phyloP scores from a whole-genome alignment of 164 flowering plant genomes.

The Vitis vinifera region ASM3070453v1 NC_081819.1:20066001-20066500 shows the following conservation, averaged over 20 bases:
- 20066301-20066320: no score
- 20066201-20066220: not conserved
- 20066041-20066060: slow-evolving; percentile 32
- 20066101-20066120: not conserved
- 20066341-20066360: no score
- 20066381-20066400: no score
- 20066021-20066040: slow-evolving; percentile 37
- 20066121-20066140: not conserved
- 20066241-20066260: not conserved
- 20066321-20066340: no score
- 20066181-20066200: not conserved
- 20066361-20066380: no score
- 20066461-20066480: no score
- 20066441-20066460: no score
- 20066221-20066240: not conserved
- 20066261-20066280: not conserved
- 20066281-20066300: no score
- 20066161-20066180: slow-evolving; percentile 21
- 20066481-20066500: no score
- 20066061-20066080: slow-evolving; percentile 24
- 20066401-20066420: no score
- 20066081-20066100: no score
- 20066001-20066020: slow-evolving; percentile 1
- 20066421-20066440: no score
- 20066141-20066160: not conserved